Conservation (phyloP, 2,329 filamentous ascomycete genomes). For the Purpureocillium takamizusanense region DNA sequence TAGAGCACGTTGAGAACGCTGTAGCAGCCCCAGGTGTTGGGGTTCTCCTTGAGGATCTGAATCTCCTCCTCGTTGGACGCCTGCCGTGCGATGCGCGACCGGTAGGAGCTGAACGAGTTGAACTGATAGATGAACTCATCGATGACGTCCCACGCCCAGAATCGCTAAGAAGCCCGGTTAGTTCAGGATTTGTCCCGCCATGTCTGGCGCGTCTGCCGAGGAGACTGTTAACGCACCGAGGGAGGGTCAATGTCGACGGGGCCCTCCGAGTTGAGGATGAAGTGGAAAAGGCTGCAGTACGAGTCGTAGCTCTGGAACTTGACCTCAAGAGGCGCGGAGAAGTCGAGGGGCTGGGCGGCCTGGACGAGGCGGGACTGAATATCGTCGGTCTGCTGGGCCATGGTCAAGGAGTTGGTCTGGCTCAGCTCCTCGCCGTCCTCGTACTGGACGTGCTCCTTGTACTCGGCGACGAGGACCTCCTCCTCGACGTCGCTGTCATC, state of each 20-base stretch:
- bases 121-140: conserved; percentile 99
- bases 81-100: conserved; percentile 79
- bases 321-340: conserved; percentile 87
- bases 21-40: conserved; percentile 99
- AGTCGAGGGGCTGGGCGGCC: conserved; percentile 90
- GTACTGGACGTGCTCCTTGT: conserved; percentile 92
- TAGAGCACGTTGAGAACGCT: conserved; percentile 98
- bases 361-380: conserved; percentile 87
- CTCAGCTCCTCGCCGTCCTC: conserved; percentile 79
- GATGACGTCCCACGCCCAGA: conserved; percentile 99
- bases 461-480: conserved; percentile 91
- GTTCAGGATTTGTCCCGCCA: background rate
- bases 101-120: conserved; percentile 97
- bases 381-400: conserved; percentile 73
- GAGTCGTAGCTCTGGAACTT: conserved; percentile 99
- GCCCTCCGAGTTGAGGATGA: conserved; percentile 98
- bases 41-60: conserved; percentile 85
- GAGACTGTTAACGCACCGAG: conserved; percentile 75
- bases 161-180: conserved; percentile 56
- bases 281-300: conserved; percentile 99
- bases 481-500: conserved; percentile 94
- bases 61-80: conserved; percentile 86
- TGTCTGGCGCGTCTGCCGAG: too few relatives aligned
- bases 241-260: conserved; percentile 94
- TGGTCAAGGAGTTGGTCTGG: conserved; percentile 58